Evolutionary conservation across 2,329 filamentous ascomycete genomes (phyloP).

Genomic region (Xylaria sp.): DNA sequence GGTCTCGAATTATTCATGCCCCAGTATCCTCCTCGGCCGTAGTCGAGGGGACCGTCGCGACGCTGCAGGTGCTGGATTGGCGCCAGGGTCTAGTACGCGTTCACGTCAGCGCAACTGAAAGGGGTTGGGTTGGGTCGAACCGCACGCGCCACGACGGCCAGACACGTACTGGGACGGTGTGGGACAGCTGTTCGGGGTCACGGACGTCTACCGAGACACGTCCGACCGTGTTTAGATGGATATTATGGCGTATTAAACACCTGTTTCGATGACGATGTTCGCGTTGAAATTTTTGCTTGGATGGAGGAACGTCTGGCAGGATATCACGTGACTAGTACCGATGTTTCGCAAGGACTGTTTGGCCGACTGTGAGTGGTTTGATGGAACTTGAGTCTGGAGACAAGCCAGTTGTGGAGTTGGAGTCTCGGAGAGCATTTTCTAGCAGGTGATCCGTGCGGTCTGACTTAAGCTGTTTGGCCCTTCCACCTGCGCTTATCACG

Average conservation of each 20-base stretch:
- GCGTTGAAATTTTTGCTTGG: slow-evolving; percentile 45
- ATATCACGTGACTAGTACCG: slow-evolving; percentile 47
- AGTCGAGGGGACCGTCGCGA: slow-evolving; percentile 65
- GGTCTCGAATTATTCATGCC: slow-evolving; percentile 64
- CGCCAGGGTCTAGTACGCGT: slow-evolving; percentile 59
- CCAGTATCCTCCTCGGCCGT: slow-evolving; percentile 64
- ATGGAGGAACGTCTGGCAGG: slow-evolving; percentile 39
- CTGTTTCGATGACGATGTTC: slow-evolving; percentile 45
- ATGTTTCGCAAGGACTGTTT: slow-evolving; percentile 22
- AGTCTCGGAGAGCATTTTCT: not conserved
- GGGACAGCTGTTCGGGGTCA: slow-evolving; percentile 16
- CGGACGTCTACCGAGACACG: slow-evolving; percentile 41
- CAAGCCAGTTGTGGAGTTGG: slow-evolving; percentile 3
- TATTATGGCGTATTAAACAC: slow-evolving; percentile 39
- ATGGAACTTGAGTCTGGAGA: slow-evolving; percentile 25
- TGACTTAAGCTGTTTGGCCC: not conserved
- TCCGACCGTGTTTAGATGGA: slow-evolving; percentile 44
- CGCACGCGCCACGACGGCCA: slow-evolving; percentile 26
- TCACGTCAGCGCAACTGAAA: slow-evolving; percentile 41
- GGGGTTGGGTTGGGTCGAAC: slow-evolving; percentile 20
- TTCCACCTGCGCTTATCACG: not conserved
- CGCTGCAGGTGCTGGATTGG: slow-evolving; percentile 64
- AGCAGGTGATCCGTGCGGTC: slow-evolving; percentile 9
- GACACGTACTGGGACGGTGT: slow-evolving; percentile 45
- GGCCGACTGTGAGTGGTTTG: slow-evolving; percentile 24